Base-by-base conservation (phyloP, 371 early-diverging fungal species). In the Lichtheimia ramosa region DNA sequence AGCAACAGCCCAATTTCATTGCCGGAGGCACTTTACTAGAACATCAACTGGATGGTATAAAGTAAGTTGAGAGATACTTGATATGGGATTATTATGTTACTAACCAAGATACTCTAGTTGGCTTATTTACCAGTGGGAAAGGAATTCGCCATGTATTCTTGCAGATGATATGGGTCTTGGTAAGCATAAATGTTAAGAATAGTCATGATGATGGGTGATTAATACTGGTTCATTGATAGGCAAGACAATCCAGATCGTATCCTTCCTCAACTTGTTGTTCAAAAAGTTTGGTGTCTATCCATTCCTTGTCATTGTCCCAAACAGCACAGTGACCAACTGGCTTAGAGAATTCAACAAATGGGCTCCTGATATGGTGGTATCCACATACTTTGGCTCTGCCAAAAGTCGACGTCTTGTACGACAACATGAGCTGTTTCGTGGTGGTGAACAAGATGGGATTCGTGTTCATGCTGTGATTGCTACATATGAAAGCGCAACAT, bases 121-220 rank as follows among this genome's bases (percentile, higher is more conserved):
- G 91, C 75, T 92, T 10, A 59, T 84, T 10, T 88, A 85, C 74
- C 84, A 89, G 62, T 88, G 92, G 90, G 74, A 74, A 61, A 63
- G 72, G 50, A 27, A 72, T 39, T 67, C 78, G 59, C 73, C 87
- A 0, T 83, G 86, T 58, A 92, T 98, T 40, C 82, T 98, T 53
- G 97, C 97, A 2, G 97, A 97, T 75, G 95, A 95, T 68, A 94
- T 95, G 93, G 95, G 95, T 7, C 70, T 95, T 57, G 97, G 93
- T 62, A 87, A 81, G 87, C 18, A 58, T 28, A 15, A 53, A 51
- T 5, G 18, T 48, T 13, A 48, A 6, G 34, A 8, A 34, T 3
- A n/a, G n/a, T 21, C 25, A 8, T 93, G 91, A 93, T 93, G 5
- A 69, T 93, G 54, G 95, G 90, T 59, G 84, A 76, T 83, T 51